Conservation (phyloP, 169 alveolate species). For the Cryptosporidium sp. region DNA sequence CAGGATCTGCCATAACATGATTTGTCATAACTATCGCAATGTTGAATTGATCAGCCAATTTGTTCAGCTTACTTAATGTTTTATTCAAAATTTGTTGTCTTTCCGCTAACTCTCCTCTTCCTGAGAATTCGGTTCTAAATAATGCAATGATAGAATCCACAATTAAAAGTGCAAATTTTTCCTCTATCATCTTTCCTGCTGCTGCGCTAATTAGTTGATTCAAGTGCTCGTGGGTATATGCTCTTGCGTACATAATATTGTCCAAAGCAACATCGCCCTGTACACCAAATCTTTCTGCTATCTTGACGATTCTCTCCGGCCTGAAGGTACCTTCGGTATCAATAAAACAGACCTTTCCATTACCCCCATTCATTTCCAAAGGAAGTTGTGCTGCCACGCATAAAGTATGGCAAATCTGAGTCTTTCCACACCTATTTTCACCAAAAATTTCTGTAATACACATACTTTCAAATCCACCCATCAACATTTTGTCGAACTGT, state of each 20-base stretch:
- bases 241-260: constrained; percentile 89
- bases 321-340: constrained; percentile 93
- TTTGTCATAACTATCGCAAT: constrained; percentile 96
- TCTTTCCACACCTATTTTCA: constrained; percentile 88
- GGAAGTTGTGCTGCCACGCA: constrained; percentile 88
- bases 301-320: constrained; percentile 88
- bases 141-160: constrained; percentile 89
- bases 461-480: constrained; percentile 90
- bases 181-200: constrained; percentile 88
- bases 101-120: constrained; percentile 91
- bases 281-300: constrained; percentile 89
- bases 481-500: constrained; percentile 83
- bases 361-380: constrained; percentile 87
- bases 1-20: constrained; percentile 95
- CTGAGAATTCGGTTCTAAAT: constrained; percentile 89
- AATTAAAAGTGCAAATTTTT: constrained; percentile 85
- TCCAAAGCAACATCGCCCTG: constrained; percentile 86
- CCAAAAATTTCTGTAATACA: constrained; percentile 90
- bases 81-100: constrained; percentile 88
- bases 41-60: constrained; percentile 95
- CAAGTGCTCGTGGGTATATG: constrained; percentile 89
- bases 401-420: constrained; percentile 87
- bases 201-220: constrained; percentile 84
- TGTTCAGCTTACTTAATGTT: constrained; percentile 86
- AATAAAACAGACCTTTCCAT: constrained; percentile 90